These are phyloP conservation scores for Bremia lactucae DNA, from an alignment of 352 stramenopile species.

Conservation along the genomic window DNA sequence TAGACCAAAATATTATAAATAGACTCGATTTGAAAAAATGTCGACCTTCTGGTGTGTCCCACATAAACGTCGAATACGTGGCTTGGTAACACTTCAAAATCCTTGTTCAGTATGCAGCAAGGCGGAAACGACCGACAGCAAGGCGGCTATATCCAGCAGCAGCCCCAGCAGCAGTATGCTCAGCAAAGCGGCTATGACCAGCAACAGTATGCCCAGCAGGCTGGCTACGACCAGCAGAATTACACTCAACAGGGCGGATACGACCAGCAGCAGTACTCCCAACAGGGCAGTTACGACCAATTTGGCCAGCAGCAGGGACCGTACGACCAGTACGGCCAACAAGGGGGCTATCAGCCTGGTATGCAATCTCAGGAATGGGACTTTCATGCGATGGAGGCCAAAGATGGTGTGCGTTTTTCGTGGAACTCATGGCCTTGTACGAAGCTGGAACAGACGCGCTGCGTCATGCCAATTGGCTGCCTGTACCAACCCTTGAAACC, in stretches of 20 bases:
- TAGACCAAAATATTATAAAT: too few relatives aligned
- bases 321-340: slow-evolving; percentile 44
- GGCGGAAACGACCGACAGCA: slow-evolving; percentile 28
- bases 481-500: slow-evolving; percentile 97
- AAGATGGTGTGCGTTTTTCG: slow-evolving; percentile 94
- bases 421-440: slow-evolving; percentile 98
- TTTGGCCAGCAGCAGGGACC: slow-evolving; percentile 23
- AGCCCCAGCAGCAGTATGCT: slow-evolving; percentile 26
- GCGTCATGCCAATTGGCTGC: slow-evolving; percentile 92
- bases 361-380: slow-evolving; percentile 81
- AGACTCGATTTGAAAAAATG: too few relatives aligned
- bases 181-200: slow-evolving; percentile 29
- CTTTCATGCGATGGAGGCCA: slow-evolving; percentile 73
- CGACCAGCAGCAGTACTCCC: slow-evolving; percentile 5
- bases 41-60: too few relatives aligned
- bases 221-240: slow-evolving; percentile 26
- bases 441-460: slow-evolving; percentile 95
- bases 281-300: slow-evolving; percentile 21
- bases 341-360: slow-evolving; percentile 32
- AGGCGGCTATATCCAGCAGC: slow-evolving; percentile 22
- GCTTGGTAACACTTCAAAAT: too few relatives aligned
- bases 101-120: slow-evolving; percentile 22
- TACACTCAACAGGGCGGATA: slow-evolving; percentile 17
- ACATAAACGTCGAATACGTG: too few relatives aligned
- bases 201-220: slow-evolving; percentile 22